Conservation (phyloP, 192 early-diverging fungal genomes). For the Tieghemiomyces parasiticus region DNA sequence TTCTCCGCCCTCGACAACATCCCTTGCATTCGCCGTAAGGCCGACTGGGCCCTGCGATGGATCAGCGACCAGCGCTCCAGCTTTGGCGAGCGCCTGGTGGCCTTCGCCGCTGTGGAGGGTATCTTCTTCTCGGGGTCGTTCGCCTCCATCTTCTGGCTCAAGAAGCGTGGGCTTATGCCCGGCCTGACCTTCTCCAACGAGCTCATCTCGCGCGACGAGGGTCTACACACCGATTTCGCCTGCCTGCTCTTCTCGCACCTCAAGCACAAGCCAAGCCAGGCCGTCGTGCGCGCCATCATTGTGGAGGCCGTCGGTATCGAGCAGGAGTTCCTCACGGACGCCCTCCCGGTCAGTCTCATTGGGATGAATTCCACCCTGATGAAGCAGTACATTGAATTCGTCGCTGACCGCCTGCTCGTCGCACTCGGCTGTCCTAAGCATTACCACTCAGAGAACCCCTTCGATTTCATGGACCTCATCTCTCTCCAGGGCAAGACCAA, state of each 20-base stretch:
- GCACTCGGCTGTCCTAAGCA: constrained; percentile 74
- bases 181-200: constrained; percentile 97
- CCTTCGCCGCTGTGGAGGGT: constrained; percentile 96
- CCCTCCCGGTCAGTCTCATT: constrained; percentile 82
- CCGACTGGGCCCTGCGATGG: constrained; percentile 94
- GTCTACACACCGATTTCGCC: constrained; percentile 94
- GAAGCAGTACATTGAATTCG: constrained; percentile 98
- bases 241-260: constrained; percentile 82
- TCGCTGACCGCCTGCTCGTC: constrained; percentile 86
- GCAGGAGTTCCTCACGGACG: constrained; percentile 89
- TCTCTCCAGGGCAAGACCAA: constrained; percentile 97
- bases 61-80: constrained; percentile 61
- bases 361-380: constrained; percentile 94
- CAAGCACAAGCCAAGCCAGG: constrained; percentile 47
- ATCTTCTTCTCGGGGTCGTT: constrained; percentile 98
- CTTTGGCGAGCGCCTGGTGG: constrained; percentile 85
- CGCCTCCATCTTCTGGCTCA: constrained; percentile 98
- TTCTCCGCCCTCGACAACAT: constrained; percentile 93
- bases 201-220: constrained; percentile 94
- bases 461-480: constrained; percentile 99
- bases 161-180: constrained; percentile 97
- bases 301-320: constrained; percentile 84
- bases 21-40: constrained; percentile 91
- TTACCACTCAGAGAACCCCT: constrained; percentile 81
- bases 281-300: constrained; percentile 55